A percentile compares a stretch with the other conserved stretches of the same genome.
Conservation (phyloP, 179 eudicot species). For the Silene vulgaris region DNA sequence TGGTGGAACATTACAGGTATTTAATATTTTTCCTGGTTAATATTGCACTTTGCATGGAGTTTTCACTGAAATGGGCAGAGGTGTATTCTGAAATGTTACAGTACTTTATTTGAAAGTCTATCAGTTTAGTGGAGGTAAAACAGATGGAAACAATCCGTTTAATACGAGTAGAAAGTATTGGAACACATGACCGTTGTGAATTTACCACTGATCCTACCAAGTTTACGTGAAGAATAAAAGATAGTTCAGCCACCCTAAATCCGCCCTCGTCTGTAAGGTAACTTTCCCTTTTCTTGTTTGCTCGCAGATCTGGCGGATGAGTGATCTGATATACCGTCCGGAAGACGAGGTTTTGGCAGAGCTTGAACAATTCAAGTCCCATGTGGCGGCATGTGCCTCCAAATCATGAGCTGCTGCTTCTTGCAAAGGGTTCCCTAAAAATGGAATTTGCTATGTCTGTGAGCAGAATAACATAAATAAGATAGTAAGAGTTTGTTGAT, state of each 20-base stretch:
- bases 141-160: too few relatives aligned
- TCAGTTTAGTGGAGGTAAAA: too few relatives aligned
- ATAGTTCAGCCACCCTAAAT: too few relatives aligned
- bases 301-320: conserved; percentile 95
- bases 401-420: conserved; percentile 15
- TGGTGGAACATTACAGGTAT: conserved; percentile 91
- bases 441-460: not conserved
- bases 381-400: conserved; percentile 52
- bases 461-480: not conserved
- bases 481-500: too few relatives aligned
- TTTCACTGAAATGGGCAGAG: not conserved
- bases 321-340: conserved; percentile 83
- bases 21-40: not conserved
- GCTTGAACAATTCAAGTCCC: conserved; percentile 83
- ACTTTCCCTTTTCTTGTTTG: not conserved
- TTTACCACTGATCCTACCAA: too few relatives aligned
- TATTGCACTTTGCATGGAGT: not conserved
- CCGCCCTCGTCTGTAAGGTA: not conserved
- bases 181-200: too few relatives aligned
- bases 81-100: not conserved
- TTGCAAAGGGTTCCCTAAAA: not conserved
- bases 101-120: not conserved
- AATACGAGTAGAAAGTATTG: too few relatives aligned
- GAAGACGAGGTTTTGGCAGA: conserved; percentile 83
- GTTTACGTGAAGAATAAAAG: too few relatives aligned